A percentile compares a stretch with the other conserved stretches of the same genome.
Conservation (phyloP, 1,284 basidiomycete genomes). For the Ustilago shanxiensis region DNA sequence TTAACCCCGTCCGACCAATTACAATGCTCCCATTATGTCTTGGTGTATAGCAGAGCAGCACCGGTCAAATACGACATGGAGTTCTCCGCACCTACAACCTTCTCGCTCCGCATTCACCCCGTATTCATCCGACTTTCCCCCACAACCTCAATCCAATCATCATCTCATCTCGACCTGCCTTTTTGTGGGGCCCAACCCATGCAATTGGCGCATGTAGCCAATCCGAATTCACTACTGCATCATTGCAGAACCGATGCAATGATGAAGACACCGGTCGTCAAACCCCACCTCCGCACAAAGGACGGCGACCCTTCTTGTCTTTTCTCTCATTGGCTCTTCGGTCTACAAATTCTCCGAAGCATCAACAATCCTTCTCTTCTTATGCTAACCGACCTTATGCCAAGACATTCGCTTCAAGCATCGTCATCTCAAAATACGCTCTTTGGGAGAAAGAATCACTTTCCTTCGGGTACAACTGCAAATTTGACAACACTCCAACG, state of each 20-base stretch:
- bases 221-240: too few species aligned
- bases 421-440: too few species aligned
- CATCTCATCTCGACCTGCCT: not conserved
- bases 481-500: not conserved
- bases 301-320: not conserved
- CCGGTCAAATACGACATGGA: conserved; percentile 3
- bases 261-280: not conserved
- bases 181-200: not conserved
- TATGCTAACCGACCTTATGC: not conserved
- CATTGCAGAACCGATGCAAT: too few species aligned
- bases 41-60: not conserved
- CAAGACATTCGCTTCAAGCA: not conserved
- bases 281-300: too few species aligned
- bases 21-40: too few species aligned
- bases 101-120: not conserved
- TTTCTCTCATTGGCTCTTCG: not conserved
- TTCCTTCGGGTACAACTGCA: not conserved
- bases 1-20: too few species aligned
- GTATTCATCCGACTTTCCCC: not conserved
- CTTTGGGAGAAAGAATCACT: too few species aligned
- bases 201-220: too few species aligned
- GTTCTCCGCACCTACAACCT: conserved; percentile 4
- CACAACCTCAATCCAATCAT: too few species aligned
- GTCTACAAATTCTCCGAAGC: conserved; percentile 8
- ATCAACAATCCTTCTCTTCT: not conserved